phyloP scores from a whole-genome alignment of 1,139 yeast genomes.

The Pichia sp. region DNA sequence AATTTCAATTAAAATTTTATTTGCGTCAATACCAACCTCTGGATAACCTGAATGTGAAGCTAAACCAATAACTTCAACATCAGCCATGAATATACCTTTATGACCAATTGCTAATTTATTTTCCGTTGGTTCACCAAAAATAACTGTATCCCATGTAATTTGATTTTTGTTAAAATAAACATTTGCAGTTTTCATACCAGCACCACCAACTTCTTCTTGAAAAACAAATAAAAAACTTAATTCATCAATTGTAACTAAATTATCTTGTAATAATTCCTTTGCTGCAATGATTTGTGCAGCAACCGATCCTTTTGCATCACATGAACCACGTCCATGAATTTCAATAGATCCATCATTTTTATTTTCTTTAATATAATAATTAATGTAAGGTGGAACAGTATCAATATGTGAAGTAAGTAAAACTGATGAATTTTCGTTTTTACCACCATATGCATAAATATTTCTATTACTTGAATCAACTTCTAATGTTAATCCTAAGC shows the following conservation, averaged over 20 bases:
- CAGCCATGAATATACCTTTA: slow-evolving; percentile 46
- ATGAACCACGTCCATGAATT: slow-evolving; percentile 60
- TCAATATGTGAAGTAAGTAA: slow-evolving; percentile 62
- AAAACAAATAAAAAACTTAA: slow-evolving; percentile 57
- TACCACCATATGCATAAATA: slow-evolving; percentile 52
- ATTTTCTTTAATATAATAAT: slow-evolving; percentile 34
- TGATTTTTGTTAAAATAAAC: slow-evolving; percentile 23
- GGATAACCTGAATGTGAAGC: slow-evolving; percentile 72
- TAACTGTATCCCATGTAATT: slow-evolving; percentile 52
- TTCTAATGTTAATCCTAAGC: slow-evolving; percentile 37
- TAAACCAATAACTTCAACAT: slow-evolving; percentile 44
- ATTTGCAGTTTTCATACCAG: slow-evolving; percentile 49
- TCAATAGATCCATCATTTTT: slow-evolving; percentile 34
- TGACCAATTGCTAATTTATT: slow-evolving; percentile 65
- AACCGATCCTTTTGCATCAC: slow-evolving; percentile 65
- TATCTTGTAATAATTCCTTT: slow-evolving; percentile 36
- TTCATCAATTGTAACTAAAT: slow-evolving; percentile 45
- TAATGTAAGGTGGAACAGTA: slow-evolving; percentile 64
- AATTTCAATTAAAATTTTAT: slow-evolving; percentile 48
- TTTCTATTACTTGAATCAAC: slow-evolving; percentile 36
- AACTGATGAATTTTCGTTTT: slow-evolving; percentile 40
- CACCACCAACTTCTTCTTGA: slow-evolving; percentile 62
- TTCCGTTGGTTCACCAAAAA: slow-evolving; percentile 75
- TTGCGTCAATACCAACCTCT: slow-evolving; percentile 58
- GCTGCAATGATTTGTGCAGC: slow-evolving; percentile 55